Base-by-base conservation (phyloP, 2,329 filamentous ascomycete species). In the Thielaviopsis punctulata region DNA sequence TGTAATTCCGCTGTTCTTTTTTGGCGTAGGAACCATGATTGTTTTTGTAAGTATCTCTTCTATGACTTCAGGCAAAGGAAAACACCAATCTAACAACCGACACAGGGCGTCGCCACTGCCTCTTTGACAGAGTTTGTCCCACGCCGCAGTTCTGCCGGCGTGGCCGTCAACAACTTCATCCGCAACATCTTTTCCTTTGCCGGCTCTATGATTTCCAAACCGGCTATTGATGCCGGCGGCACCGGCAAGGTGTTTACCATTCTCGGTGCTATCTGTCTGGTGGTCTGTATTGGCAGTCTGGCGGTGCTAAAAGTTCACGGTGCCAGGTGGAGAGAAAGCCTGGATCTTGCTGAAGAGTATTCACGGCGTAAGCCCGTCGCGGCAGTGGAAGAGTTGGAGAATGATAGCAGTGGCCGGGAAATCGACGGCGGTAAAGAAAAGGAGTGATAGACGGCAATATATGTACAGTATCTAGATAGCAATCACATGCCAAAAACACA, bases 101-200 rank as follows among this genome's bases (percentile, higher is more conserved):
- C 19, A n/a, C 27, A 69, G 67, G 65, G 77, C 48, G 74, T 79
- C 58, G 72, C 77, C 0, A 88, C 84, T 0, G 92, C 86, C 0
- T 88, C 92, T 83, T 69, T 92, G 58, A 90, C 86, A 0, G 86
- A 92, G 61, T 88, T 90, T 61, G 82, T 90, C 72, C 84, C 84
- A 13, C 73, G 77, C 43, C 73, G 75, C 56, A 82, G 80, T 48
- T 84, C 79, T 3, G 76, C 76, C 10, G 85, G 84, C 1, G 83
- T 90, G 2, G 86, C 86, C 0, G 70, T 89, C 44, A 89, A 90
- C 64, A 90, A 90, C 62, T 86, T 90, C 60, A 71, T 86, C 49
- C 71, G 86, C 47, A 92, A 90, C 59, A 85, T 88, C 39, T 80
- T 88, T 59, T 80, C 76, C 48, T 88, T 82, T 56, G 72, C 86